Conservation (phyloP, 2,329 filamentous ascomycete genomes). For the Alternaria arborescens region DNA sequence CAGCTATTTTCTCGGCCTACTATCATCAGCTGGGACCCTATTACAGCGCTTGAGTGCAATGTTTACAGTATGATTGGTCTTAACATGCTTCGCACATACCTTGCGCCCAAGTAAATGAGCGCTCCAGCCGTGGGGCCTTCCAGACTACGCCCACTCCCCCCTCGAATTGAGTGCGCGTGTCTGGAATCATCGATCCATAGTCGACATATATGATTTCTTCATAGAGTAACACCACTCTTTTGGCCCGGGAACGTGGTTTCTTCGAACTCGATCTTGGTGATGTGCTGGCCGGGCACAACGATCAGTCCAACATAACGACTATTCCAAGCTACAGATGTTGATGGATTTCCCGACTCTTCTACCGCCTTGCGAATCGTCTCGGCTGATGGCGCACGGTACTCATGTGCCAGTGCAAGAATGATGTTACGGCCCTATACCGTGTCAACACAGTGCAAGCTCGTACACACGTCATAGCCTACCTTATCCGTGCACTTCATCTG, state of each 20-base stretch:
- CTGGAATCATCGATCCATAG: not conserved
- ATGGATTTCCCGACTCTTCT: conserved; percentile 53
- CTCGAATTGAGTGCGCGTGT: not conserved
- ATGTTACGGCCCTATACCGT: conserved; percentile 79
- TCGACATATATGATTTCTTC: conserved; percentile 3
- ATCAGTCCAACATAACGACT: conserved; percentile 89
- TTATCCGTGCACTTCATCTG: conserved; percentile 94
- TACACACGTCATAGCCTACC: conserved; percentile 59
- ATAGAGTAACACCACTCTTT: conserved; percentile 36
- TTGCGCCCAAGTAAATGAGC: not conserved
- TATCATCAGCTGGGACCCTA: not conserved
- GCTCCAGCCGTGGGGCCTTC: not conserved
- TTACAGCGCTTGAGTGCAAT: not conserved
- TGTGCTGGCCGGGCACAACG: conserved; percentile 85
- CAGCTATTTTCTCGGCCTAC: conserved; percentile 1
- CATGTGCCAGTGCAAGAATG: conserved; percentile 84
- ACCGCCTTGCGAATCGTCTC: conserved; percentile 53
- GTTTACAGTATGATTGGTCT: not conserved
- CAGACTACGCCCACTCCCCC: not conserved
- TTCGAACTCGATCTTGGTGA: conserved; percentile 88
- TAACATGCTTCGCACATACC: not conserved
- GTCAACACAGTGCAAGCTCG: conserved; percentile 1
- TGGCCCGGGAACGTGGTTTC: conserved; percentile 55
- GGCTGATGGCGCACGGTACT: conserved; percentile 78
- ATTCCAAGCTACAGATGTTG: conserved; percentile 72